phyloP scores from a whole-genome alignment of 1,284 basidiomycete genomes.

The Meira nashicola region DNA sequence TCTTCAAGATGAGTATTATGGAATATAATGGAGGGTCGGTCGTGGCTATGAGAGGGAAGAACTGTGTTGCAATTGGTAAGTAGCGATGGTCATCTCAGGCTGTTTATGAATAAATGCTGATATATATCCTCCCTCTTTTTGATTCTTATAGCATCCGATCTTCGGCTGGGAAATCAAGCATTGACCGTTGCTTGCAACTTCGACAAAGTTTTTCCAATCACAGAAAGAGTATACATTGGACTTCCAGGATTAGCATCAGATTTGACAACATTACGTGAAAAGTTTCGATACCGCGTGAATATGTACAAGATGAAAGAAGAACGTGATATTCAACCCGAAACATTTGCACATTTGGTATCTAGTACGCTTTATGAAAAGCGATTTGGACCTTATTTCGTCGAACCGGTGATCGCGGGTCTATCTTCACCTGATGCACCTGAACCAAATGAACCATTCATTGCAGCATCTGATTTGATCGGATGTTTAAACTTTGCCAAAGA shows the following conservation, averaged over 20 bases:
- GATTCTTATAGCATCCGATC: conserved; percentile 67
- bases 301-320: conserved; percentile 99
- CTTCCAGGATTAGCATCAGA: conserved; percentile 90
- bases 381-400: conserved; percentile 94
- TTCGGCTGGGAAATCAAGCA: conserved; percentile 84
- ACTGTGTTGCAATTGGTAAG: conserved; percentile 82
- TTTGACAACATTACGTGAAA: conserved; percentile 72
- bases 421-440: conserved; percentile 59
- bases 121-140: background rate
- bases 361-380: conserved; percentile 93
- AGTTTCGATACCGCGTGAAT: conserved; percentile 76
- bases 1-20: conserved; percentile 53
- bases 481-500: conserved; percentile 93
- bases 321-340: conserved; percentile 90
- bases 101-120: background rate
- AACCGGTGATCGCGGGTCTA: conserved; percentile 88
- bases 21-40: conserved; percentile 92
- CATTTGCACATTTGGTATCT: conserved; percentile 90
- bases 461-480: conserved; percentile 91
- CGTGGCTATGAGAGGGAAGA: conserved; percentile 97
- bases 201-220: conserved; percentile 92
- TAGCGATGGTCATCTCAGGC: background rate
- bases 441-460: conserved; percentile 81
- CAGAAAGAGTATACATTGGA: conserved; percentile 86
- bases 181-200: conserved; percentile 86